These are phyloP conservation scores for Coniochaeta sp. DNA, from an alignment of 2,329 filamentous ascomycete species.

Conservation along the genomic window DNA sequence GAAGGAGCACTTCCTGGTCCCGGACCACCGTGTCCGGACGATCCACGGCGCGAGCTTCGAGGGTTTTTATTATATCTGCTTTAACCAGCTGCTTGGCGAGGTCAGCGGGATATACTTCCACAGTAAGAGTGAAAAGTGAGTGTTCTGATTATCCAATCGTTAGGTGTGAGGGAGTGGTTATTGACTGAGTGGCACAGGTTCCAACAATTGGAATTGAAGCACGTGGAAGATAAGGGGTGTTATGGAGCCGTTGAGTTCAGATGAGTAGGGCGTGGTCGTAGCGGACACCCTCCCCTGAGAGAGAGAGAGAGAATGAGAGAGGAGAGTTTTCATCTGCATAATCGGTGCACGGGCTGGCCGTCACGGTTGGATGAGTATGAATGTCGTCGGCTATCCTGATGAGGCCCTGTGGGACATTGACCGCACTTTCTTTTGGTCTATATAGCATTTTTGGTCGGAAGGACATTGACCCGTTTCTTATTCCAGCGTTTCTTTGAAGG, in stretches of 20 bases:
- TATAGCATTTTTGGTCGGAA: neutral
- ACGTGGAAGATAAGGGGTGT: slow-evolving; percentile 78
- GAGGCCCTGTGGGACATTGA: neutral
- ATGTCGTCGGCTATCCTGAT: neutral
- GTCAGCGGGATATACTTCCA: slow-evolving; percentile 97
- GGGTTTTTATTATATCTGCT: slow-evolving; percentile 98
- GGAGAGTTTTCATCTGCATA: neutral
- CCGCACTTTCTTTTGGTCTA: neutral
- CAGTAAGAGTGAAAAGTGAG: slow-evolving; percentile 93
- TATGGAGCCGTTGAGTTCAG: slow-evolving; percentile 84
- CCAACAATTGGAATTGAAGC: slow-evolving; percentile 86
- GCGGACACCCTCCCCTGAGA: neutral
- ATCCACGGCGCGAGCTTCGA: slow-evolving; percentile 95
- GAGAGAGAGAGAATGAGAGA: no score
- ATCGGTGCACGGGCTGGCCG: slow-evolving; percentile 14
- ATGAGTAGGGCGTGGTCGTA: slow-evolving; percentile 31
- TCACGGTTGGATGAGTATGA: neutral
- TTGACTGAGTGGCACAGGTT: slow-evolving; percentile 47
- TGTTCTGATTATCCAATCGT: slow-evolving; percentile 12
- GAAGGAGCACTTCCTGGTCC: slow-evolving; percentile 97
- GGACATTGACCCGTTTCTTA: neutral
- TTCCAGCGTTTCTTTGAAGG: neutral
- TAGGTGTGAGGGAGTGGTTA: slow-evolving; percentile 5
- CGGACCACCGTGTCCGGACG: slow-evolving; percentile 83
- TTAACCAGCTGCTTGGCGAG: slow-evolving; percentile 81